Evolutionary conservation across 371 early-diverging fungal species (phyloP).

Genomic region (Apophysomyces ossiformis): DNA sequence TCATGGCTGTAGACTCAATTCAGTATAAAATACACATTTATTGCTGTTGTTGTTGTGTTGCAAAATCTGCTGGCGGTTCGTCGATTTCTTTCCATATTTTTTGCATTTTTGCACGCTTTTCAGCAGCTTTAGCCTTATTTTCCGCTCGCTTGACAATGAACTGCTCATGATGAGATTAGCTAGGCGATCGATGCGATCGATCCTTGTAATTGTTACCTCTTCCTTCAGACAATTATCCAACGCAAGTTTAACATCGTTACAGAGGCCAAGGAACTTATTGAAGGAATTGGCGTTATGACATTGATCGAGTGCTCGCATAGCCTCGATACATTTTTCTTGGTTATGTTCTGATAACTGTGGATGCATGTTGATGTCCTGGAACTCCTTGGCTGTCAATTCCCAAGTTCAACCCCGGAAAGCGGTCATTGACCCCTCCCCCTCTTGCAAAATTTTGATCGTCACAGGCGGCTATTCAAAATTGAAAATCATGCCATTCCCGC

Average conservation of each 20-base stretch:
- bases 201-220: conserved; percentile 31
- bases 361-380: conserved; percentile 35
- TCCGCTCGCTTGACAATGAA: conserved; percentile 41
- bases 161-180: conserved; percentile 17
- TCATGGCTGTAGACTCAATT: background rate
- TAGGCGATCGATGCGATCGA: background rate
- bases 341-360: conserved; percentile 50
- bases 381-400: too few species aligned
- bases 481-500: background rate
- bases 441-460: background rate
- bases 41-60: background rate
- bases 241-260: conserved; percentile 43
- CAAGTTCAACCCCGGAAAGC: too few species aligned
- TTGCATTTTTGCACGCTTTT: conserved; percentile 46
- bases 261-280: conserved; percentile 48
- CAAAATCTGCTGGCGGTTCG: conserved; percentile 42
- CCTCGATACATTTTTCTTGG: conserved; percentile 47
- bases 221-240: conserved; percentile 49
- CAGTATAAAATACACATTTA: background rate
- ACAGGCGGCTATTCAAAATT: background rate
- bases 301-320: conserved; percentile 48
- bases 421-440: background rate
- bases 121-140: conserved; percentile 41
- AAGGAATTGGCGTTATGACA: conserved; percentile 51
- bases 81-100: conserved; percentile 55